phyloP scores from a whole-genome alignment of 1,284 basidiomycete genomes.

The Violaceomyces palustris region DNA sequence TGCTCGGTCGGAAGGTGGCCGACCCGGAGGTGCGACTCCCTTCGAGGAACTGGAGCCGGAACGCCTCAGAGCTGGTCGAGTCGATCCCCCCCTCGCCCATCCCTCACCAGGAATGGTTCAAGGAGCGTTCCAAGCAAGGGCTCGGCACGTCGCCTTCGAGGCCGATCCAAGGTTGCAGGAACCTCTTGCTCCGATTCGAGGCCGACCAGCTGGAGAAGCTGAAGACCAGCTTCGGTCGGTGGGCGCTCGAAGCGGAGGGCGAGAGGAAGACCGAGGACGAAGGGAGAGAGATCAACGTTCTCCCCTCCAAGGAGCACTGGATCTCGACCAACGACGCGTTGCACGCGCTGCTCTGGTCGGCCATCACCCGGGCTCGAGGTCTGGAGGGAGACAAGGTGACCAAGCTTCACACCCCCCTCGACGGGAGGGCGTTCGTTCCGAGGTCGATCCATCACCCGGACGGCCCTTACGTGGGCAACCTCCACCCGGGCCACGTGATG shows the following conservation, averaged over 20 bases:
- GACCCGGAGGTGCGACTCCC: no score
- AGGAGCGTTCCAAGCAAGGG: no score
- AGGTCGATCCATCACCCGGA: no score
- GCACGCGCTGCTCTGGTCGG: constrained; percentile 1
- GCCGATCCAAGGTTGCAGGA: no score
- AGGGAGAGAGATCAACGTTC: no score
- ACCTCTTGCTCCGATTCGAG: no score
- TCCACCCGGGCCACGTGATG: constrained; percentile 1
- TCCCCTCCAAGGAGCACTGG: constrained; percentile 1
- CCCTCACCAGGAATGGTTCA: no score
- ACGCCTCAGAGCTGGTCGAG: no score
- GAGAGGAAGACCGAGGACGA: background rate
- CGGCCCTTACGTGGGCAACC: constrained; percentile 4
- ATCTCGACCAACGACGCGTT: constrained; percentile 3
- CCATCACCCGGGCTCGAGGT: background rate
- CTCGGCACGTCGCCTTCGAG: no score
- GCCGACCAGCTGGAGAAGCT: background rate
- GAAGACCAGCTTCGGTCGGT: background rate
- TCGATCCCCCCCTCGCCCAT: no score
- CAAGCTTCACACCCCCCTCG: background rate
- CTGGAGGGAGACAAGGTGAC: background rate
- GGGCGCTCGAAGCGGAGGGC: background rate
- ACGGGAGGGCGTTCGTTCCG: background rate
- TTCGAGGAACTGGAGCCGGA: no score
- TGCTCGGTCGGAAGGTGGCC: no score